These are phyloP conservation scores for Schwanniomyces polymorphus DNA, from an alignment of 805 yeast species.

Conservation along the genomic window DNA sequence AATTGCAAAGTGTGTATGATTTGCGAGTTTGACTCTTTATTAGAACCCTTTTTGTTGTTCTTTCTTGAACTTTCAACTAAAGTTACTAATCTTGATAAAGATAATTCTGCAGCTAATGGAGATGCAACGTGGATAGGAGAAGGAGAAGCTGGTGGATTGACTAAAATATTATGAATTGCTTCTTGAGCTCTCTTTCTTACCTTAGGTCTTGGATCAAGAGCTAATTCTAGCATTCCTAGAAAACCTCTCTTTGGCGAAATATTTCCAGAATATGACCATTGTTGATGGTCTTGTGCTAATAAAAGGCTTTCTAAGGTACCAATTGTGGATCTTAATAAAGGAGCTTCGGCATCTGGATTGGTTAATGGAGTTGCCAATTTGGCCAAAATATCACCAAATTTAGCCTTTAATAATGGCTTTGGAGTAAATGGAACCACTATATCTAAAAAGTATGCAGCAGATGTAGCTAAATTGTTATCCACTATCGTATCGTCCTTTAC, in stretches of 20 bases:
- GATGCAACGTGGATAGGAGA: slow-evolving; percentile 77
- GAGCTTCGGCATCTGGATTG: slow-evolving; percentile 68
- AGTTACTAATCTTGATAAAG: slow-evolving; percentile 54
- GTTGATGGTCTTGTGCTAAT: slow-evolving; percentile 72
- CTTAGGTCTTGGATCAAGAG: slow-evolving; percentile 89
- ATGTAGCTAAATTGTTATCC: slow-evolving; percentile 66
- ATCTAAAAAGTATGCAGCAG: slow-evolving; percentile 81
- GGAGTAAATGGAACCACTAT: slow-evolving; percentile 75
- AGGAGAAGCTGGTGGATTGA: slow-evolving; percentile 74
- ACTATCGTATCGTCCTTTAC: slow-evolving; percentile 47
- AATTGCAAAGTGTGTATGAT: slow-evolving; percentile 79
- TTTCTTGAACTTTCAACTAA: slow-evolving; percentile 36
- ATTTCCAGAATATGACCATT: slow-evolving; percentile 65
- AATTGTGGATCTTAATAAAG: slow-evolving; percentile 76
- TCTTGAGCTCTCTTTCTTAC: slow-evolving; percentile 95
- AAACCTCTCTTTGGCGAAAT: slow-evolving; percentile 82
- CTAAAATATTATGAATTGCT: slow-evolving; percentile 66
- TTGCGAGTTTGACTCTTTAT: slow-evolving; percentile 54
- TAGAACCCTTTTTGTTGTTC: slow-evolving; percentile 29
- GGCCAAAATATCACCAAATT: slow-evolving; percentile 74
- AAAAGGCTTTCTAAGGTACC: slow-evolving; percentile 83
- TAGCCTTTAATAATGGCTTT: slow-evolving; percentile 63
- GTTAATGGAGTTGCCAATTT: slow-evolving; percentile 82
- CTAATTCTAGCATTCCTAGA: slow-evolving; percentile 71
- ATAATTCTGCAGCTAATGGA: slow-evolving; percentile 64